Percentiles rank a stretch among this genome's conserved stretches.
Conservation (phyloP, 2,329 filamentous ascomycete genomes). For the Hymenoscyphus fraxineus region DNA sequence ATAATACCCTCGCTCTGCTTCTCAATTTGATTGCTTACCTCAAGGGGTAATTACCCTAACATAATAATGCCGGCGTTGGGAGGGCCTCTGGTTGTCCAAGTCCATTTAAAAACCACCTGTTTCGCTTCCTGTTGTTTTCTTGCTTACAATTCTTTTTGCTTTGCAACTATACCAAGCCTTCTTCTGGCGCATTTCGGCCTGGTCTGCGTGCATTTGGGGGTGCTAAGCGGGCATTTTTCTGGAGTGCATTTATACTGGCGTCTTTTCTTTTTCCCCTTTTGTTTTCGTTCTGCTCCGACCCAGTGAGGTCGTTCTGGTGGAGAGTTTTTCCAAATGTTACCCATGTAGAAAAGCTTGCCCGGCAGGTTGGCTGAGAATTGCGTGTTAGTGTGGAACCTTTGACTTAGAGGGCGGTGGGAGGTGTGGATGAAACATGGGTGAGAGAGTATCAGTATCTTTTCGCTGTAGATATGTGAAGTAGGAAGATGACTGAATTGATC, state of each 20-base stretch:
- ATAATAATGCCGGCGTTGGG: constrained; percentile 13
- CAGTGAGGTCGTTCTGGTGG: constrained; percentile 6
- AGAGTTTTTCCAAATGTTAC: constrained; percentile 9
- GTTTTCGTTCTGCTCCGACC: constrained; percentile 5
- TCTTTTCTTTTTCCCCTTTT: constrained; percentile 10
- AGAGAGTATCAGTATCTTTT: constrained; percentile 11
- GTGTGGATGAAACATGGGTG: neutral
- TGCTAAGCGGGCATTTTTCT: constrained; percentile 25
- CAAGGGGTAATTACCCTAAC: neutral
- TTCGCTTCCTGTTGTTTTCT: constrained; percentile 17
- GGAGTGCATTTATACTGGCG: constrained; percentile 32
- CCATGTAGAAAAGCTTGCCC: constrained; percentile 8
- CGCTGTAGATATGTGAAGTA: constrained; percentile 15
- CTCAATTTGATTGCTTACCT: constrained; percentile 1
- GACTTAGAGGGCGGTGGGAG: neutral
- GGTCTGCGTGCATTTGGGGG: constrained; percentile 26
- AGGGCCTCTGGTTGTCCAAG: constrained; percentile 9
- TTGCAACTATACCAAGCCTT: constrained; percentile 29
- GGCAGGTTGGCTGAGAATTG: neutral
- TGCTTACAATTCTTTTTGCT: constrained; percentile 17
- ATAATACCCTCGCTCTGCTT: constrained; percentile 3
- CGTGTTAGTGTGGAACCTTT: neutral
- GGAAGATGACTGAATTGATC: constrained; percentile 9
- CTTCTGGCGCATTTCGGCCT: constrained; percentile 30
- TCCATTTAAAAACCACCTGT: neutral